Evolutionary conservation across 2,329 filamentous ascomycete species (phyloP).

Genomic region (Arthrobotrys musiformis): DNA sequence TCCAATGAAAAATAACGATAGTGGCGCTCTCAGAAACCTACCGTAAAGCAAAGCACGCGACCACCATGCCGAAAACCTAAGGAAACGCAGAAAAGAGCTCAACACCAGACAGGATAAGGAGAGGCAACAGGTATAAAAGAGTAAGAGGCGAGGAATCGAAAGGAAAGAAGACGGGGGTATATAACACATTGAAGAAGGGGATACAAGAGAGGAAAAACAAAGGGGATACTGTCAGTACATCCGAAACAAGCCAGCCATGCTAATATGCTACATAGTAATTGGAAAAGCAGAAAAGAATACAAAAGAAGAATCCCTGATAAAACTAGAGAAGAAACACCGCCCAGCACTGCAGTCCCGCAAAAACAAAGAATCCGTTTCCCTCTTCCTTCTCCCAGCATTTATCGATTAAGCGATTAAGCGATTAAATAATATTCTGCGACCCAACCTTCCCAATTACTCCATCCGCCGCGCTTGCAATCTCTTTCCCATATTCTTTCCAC

Average conservation of each 20-base stretch:
- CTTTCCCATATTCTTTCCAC: constrained; percentile 52
- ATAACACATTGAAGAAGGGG: constrained; percentile 16
- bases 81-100: neutral
- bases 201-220: neutral
- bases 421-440: constrained; percentile 53
- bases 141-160: neutral
- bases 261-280: constrained; percentile 50
- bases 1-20: neutral
- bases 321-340: constrained; percentile 4
- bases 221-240: constrained; percentile 9
- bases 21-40: constrained; percentile 4
- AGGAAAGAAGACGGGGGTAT: constrained; percentile 13
- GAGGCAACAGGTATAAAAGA: neutral
- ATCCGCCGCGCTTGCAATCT: constrained; percentile 52
- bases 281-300: neutral
- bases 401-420: constrained; percentile 40
- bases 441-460: constrained; percentile 56
- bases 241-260: constrained; percentile 24
- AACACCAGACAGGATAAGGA: neutral
- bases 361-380: constrained; percentile 3
- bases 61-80: neutral
- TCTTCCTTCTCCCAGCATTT: neutral
- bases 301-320: neutral
- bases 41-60: constrained; percentile 9
- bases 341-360: neutral